Percentiles rank a stretch among this genome's conserved stretches.
Conservation (phyloP, 192 early-diverging fungal genomes). For the Kappamyces sp. region DNA sequence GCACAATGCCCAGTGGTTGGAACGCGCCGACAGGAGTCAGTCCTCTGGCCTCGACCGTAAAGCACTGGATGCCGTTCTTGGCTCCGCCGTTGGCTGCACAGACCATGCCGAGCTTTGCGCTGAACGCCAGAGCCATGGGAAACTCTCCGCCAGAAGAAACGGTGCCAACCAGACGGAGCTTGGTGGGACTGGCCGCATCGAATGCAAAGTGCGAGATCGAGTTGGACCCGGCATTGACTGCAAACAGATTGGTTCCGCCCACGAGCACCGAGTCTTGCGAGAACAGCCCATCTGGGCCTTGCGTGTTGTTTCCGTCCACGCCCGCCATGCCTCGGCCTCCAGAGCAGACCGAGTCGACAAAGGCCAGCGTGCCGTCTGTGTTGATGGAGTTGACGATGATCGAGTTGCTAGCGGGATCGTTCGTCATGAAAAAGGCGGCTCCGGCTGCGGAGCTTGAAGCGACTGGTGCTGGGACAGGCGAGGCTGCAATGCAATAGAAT, state of each 20-base stretch:
- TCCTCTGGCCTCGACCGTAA: not conserved
- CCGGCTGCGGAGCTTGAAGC: too few relatives aligned
- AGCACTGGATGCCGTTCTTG: conserved; percentile 7
- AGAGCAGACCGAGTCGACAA: conserved; percentile 1
- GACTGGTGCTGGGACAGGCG: too few relatives aligned
- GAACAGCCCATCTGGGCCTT: conserved; percentile 8
- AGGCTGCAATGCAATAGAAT: too few relatives aligned
- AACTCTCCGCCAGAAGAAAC: not conserved
- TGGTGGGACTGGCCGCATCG: conserved; percentile 1
- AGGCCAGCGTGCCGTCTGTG: conserved; percentile 8
- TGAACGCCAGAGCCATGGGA: conserved; percentile 3
- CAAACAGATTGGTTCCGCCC: not conserved
- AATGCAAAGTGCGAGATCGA: conserved; percentile 8
- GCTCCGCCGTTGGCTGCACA: conserved; percentile 5
- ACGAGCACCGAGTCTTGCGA: conserved; percentile 13
- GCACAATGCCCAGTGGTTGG: conserved; percentile 1
- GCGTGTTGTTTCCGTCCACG: not conserved
- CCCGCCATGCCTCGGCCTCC: not conserved
- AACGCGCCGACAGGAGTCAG: not conserved
- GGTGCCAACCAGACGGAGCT: not conserved
- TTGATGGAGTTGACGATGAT: conserved; percentile 9
- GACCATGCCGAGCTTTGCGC: conserved; percentile 3
- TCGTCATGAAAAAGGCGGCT: conserved; percentile 8
- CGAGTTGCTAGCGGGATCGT: conserved; percentile 10
- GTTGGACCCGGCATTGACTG: conserved; percentile 17